These are phyloP conservation scores for Fonsecaea erecta DNA, from an alignment of 2,329 filamentous ascomycete genomes.

Conservation along the genomic window DNA sequence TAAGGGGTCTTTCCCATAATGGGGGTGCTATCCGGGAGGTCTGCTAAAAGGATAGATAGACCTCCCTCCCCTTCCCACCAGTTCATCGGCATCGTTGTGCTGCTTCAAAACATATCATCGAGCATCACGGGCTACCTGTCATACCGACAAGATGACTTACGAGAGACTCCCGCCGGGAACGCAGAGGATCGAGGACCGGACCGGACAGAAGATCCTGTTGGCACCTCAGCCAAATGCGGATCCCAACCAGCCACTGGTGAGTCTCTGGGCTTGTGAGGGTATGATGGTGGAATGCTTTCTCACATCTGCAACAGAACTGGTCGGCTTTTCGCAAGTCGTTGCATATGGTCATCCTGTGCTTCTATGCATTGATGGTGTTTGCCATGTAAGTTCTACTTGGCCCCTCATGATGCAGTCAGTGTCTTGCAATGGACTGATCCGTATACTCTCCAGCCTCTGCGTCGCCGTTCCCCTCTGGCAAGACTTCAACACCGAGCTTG, in stretches of 20 bases:
- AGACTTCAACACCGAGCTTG: slow-evolving; percentile 47
- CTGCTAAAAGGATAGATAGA: background rate
- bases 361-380: slow-evolving; percentile 41
- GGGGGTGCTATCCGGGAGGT: background rate
- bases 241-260: slow-evolving; percentile 40
- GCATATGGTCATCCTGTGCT: slow-evolving; percentile 39
- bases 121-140: background rate
- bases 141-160: slow-evolving; percentile 20
- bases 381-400: slow-evolving; percentile 34
- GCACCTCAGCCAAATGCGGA: slow-evolving; percentile 39
- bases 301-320: slow-evolving; percentile 14
- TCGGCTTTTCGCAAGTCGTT: slow-evolving; percentile 38
- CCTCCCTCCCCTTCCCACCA: background rate
- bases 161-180: slow-evolving; percentile 33
- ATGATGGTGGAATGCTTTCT: background rate
- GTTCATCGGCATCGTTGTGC: background rate
- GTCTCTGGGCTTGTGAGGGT: background rate
- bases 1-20: background rate
- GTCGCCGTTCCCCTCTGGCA: slow-evolving; percentile 49
- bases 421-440: background rate
- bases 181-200: slow-evolving; percentile 29
- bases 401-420: too few species aligned
- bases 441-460: slow-evolving; percentile 37
- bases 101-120: background rate
- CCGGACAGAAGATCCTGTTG: slow-evolving; percentile 31